Conservation (phyloP, 2,329 filamentous ascomycete species). For the Juglanconis oblonga region DNA sequence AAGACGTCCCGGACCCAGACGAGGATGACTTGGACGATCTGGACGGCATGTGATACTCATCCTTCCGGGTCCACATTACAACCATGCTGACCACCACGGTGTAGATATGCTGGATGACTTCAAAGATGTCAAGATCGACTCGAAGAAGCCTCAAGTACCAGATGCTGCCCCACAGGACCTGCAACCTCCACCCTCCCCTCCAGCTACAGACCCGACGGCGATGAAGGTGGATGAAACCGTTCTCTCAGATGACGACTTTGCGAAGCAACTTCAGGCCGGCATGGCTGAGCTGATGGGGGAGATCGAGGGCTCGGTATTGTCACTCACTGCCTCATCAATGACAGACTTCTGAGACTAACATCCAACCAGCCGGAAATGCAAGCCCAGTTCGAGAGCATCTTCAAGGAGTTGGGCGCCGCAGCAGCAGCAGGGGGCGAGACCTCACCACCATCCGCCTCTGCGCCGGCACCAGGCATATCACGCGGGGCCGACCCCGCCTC, state of each 20-base stretch:
- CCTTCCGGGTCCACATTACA: not conserved
- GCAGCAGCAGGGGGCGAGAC: constrained; percentile 33
- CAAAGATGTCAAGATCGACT: constrained; percentile 58
- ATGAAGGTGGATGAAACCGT: constrained; percentile 35
- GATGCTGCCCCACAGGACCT: constrained; percentile 23
- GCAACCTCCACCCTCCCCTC: constrained; percentile 17
- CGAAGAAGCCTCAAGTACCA: constrained; percentile 35
- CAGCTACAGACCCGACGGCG: constrained; percentile 23
- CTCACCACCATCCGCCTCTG: constrained; percentile 20
- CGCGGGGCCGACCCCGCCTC: constrained; percentile 24
- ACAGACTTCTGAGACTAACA: not conserved
- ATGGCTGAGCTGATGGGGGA: constrained; percentile 82
- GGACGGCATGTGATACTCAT: constrained; percentile 60
- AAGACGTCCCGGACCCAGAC: constrained; percentile 79
- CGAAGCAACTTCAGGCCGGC: constrained; percentile 80
- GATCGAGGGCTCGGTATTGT: constrained; percentile 57
- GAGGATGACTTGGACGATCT: constrained; percentile 90
- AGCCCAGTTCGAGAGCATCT: constrained; percentile 73
- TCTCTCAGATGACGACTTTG: constrained; percentile 72
- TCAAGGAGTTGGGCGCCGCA: constrained; percentile 66
- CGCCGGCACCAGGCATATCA: constrained; percentile 22
- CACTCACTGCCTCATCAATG: not conserved
- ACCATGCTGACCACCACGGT: constrained; percentile 14
- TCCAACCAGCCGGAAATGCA: constrained; percentile 63
- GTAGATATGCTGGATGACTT: constrained; percentile 93